Evolutionary conservation across 768 basidiomycete genomes (phyloP), one percentile per base, ranked within the genome.

Genomic region (Agrocybe pediades): DNA sequence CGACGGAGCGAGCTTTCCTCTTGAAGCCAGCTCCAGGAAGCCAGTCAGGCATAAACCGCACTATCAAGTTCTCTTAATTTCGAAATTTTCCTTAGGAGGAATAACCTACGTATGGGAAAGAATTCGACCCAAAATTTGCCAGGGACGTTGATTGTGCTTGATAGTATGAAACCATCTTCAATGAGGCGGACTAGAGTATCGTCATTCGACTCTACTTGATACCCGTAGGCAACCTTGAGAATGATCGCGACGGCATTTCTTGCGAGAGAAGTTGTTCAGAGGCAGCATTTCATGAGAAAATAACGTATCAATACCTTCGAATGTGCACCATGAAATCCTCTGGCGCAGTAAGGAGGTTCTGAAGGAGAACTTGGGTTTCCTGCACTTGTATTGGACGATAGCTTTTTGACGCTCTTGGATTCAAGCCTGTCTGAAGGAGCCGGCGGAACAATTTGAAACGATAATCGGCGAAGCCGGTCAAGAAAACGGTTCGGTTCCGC

Each of bases 11-110:
- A 0, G 68, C 72, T 7, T 52, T 23, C 15, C 63, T 62, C 56
- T 79, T 77, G 66, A 77, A 80, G 1, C 59, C 65, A 33, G 71
- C 73, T 3, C 76, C 72, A 19, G 78, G 76, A 48, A 80, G 68
- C 77, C 78, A 78, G 0, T 61, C 60, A 0, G 77, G 77, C 1
- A 78, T 21, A 53, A 67, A 71, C 25, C 70, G 62, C 48, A 76
- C 76, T 77, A 26, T 20, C 9, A 20, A 19, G 13, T 26, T 2
- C 24, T 24, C 2, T 6, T 15, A 9, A 3, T 1, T 24, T 23
- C 23, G 41, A 9, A 20, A 16, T 29, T 5, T 6, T 4, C 8
- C 9, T 15, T 29, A 41, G 52, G 21, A 39, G 27, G 46, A 29
- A 36, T 6, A 13, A 13, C 70, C 44, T 49, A 77, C 76, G 56